phyloP scores from a whole-genome alignment of 176 grass and related monocot species.

The Sorghum bicolor region Sorghum_bicolor_NCBIv3 NC_012879.2:1834501-1835000 shows the following conservation, averaged over 20 bases:
- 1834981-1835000: too few relatives aligned
- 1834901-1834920: neutral
- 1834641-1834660: neutral
- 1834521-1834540: neutral
- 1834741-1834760: conserved; percentile 28
- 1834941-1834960: too few relatives aligned
- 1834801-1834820: neutral
- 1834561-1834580: neutral
- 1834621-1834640: neutral
- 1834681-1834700: neutral
- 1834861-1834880: neutral
- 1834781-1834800: conserved; percentile 8
- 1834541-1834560: neutral
- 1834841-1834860: neutral
- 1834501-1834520: neutral
- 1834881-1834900: neutral
- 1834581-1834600: neutral
- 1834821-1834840: neutral
- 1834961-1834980: too few relatives aligned
- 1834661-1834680: neutral
- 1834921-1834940: too few relatives aligned
- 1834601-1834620: neutral
- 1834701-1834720: neutral
- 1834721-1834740: neutral
- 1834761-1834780: neutral